These are phyloP conservation scores for Willaertia magna DNA, from an alignment of 208 protist species.

Conservation along the genomic window DNA sequence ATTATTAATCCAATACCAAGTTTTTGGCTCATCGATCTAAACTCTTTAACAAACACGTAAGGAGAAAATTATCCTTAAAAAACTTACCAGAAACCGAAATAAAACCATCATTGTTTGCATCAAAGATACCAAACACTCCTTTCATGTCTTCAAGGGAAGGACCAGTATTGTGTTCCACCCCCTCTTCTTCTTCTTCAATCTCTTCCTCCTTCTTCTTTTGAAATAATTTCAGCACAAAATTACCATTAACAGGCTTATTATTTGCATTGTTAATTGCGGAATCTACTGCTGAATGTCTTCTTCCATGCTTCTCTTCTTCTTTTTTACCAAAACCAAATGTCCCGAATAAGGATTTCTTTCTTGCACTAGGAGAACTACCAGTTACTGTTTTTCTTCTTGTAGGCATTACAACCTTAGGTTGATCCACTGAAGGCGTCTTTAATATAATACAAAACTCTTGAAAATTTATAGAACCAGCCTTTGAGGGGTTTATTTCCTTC, in stretches of 20 bases:
- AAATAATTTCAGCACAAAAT: too few species aligned
- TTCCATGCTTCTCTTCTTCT: too few species aligned
- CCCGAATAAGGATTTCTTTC: neutral
- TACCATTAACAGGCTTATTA: too few species aligned
- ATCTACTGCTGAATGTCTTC: neutral
- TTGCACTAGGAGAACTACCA: neutral
- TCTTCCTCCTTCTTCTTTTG: too few species aligned
- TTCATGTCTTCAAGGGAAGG: neutral
- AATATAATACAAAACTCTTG: neutral
- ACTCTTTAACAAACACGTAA: neutral
- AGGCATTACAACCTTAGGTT: neutral
- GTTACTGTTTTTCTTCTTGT: neutral
- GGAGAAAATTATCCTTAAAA: too few species aligned
- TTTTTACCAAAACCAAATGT: neutral
- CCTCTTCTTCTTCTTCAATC: neutral
- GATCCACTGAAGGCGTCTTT: neutral
- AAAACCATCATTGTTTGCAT: neutral
- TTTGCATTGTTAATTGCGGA: too few species aligned
- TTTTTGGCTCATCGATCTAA: neutral
- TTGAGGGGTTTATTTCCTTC: neutral
- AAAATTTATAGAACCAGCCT: neutral
- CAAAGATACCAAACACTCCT: neutral
- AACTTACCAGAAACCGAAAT: too few species aligned
- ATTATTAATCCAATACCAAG: neutral
- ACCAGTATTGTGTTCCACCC: neutral